Evolutionary conservation across 2,329 filamentous ascomycete genomes (phyloP).

Genomic region (Chaetomium sp.): DNA sequence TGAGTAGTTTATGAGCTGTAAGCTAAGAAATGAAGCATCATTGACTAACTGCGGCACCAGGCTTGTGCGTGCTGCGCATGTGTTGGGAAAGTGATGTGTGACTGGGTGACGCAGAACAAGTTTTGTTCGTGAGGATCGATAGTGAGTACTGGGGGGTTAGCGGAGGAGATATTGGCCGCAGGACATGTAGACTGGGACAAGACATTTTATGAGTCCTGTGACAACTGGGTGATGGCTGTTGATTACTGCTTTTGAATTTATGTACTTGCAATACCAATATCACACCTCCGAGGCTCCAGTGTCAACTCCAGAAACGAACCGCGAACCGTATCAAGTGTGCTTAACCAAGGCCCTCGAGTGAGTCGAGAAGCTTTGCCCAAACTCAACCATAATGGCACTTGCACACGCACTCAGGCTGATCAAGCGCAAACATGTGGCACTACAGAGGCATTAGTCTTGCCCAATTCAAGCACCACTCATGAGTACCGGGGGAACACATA

Average conservation of each 20-base stretch:
- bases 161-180: background rate
- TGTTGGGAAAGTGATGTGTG: constrained; percentile 31
- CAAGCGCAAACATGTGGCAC: background rate
- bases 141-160: background rate
- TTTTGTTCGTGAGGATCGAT: constrained; percentile 14
- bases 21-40: background rate
- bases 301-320: no score
- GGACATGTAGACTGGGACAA: background rate
- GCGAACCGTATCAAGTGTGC: background rate
- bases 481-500: background rate
- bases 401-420: constrained; percentile 5
- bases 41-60: constrained; percentile 15
- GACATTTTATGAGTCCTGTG: no score
- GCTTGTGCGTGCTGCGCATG: constrained; percentile 34
- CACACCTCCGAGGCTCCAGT: no score
- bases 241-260: no score
- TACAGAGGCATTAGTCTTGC: background rate
- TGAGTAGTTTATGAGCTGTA: background rate
- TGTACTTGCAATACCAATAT: no score
- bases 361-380: no score
- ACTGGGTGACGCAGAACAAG: constrained; percentile 29
- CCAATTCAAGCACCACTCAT: no score
- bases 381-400: background rate
- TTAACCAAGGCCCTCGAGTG: no score
- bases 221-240: no score